Conservation (phyloP, 2,329 filamentous ascomycete genomes). For the Fusarium incarnatum region DNA sequence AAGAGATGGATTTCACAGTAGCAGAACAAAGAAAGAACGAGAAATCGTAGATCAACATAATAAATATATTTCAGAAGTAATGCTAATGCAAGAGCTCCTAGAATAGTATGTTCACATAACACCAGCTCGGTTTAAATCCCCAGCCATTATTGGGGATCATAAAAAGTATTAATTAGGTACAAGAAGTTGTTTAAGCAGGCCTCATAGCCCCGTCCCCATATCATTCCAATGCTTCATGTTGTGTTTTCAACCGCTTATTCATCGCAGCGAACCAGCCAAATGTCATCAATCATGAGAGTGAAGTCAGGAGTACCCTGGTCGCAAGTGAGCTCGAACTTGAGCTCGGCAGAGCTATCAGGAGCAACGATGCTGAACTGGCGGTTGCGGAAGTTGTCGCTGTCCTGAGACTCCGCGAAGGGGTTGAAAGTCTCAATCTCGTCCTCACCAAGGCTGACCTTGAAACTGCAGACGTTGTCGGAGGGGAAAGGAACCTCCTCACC, state of each 20-base stretch:
- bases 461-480: constrained; percentile 1
- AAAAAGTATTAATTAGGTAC: not conserved
- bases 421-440: constrained; percentile 24
- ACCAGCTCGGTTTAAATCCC: no score
- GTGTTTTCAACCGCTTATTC: not conserved
- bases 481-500: not conserved
- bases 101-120: no score
- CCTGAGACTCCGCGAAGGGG: constrained; percentile 12
- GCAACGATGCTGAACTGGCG: not conserved
- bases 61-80: no score
- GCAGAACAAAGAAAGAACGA: not conserved
- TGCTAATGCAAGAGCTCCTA: no score
- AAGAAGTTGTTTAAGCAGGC: not conserved
- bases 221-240: not conserved
- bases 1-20: not conserved
- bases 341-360: not conserved
- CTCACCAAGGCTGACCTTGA: constrained; percentile 13
- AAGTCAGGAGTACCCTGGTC: constrained; percentile 1
- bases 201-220: not conserved
- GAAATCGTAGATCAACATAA: not conserved
- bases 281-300: constrained; percentile 20
- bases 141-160: no score
- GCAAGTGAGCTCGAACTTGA: constrained; percentile 21
- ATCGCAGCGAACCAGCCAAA: constrained; percentile 6
- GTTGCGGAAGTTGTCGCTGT: constrained; percentile 5